Conservation (phyloP, 352 stramenopile genomes). For the Pythium rishiriense region DNA sequence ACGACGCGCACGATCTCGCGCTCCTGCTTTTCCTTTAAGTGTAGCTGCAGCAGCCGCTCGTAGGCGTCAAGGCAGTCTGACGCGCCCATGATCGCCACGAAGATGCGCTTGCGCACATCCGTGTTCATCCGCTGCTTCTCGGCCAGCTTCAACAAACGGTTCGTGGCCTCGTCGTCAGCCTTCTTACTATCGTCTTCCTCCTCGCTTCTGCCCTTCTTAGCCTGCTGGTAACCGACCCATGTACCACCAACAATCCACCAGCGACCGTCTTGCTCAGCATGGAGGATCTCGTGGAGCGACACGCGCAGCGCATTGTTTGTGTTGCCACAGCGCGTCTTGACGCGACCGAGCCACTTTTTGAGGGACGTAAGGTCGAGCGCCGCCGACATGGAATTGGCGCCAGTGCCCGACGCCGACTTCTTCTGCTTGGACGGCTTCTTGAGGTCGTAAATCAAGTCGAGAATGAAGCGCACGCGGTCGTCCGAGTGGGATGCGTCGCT, state of each 20-base stretch:
- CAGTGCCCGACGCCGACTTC: constrained; percentile 30
- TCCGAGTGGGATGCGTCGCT: constrained; percentile 25
- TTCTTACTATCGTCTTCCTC: constrained; percentile 16
- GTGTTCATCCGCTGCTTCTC: constrained; percentile 98
- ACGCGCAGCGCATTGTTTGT: constrained; percentile 74
- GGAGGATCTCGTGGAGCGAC: constrained; percentile 68
- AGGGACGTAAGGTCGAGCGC: constrained; percentile 78
- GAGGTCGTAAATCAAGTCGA: constrained; percentile 96
- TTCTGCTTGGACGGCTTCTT: constrained; percentile 95
- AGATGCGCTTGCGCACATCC: constrained; percentile 93
- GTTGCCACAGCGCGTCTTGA: constrained; percentile 90
- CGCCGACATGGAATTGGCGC: constrained; percentile 31
- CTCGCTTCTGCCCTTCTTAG: constrained; percentile 20
- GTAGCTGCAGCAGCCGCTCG: constrained; percentile 91
- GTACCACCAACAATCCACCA: constrained; percentile 97
- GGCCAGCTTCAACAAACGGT: constrained; percentile 88
- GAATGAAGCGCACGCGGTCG: constrained; percentile 86
- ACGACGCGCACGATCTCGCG: constrained; percentile 95
- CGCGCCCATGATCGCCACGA: constrained; percentile 96
- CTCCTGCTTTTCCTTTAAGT: constrained; percentile 91
- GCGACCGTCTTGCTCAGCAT: constrained; percentile 89
- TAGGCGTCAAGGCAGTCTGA: constrained; percentile 95
- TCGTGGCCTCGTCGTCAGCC: constrained; percentile 44
- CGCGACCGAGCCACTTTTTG: constrained; percentile 93
- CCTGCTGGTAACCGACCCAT: constrained; percentile 85